These are phyloP conservation scores for Salix dunnii DNA, from an alignment of 345 rosid genomes.

Conservation along the genomic window DNA sequence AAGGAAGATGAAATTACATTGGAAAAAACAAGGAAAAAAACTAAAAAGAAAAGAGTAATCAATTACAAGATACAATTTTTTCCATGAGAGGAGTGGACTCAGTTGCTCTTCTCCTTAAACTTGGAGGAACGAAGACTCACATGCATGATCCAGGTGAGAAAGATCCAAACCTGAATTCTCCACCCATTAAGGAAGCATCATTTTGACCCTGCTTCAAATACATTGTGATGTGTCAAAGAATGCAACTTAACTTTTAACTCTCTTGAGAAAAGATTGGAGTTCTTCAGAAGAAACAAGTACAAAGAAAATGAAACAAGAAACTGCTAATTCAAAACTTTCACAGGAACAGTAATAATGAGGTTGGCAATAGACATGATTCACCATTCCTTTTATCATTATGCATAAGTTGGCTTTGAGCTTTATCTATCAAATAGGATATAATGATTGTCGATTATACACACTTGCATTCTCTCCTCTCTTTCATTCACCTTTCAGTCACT, in stretches of 20 bases:
- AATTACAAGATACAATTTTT: slow-evolving; percentile 30
- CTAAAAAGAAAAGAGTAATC: background rate
- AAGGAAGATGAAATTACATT: slow-evolving; percentile 7
- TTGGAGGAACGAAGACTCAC: slow-evolving; percentile 12
- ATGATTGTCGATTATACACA: background rate
- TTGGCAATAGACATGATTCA: background rate
- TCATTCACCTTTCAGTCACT: too few relatives aligned
- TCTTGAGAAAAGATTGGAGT: background rate
- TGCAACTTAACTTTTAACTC: background rate
- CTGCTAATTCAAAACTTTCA: background rate
- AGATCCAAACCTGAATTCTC: slow-evolving; percentile 53
- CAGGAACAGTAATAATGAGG: background rate
- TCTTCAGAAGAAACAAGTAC: background rate
- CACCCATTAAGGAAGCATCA: slow-evolving; percentile 42
- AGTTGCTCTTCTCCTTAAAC: background rate
- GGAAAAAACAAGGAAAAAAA: background rate
- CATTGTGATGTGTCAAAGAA: background rate
- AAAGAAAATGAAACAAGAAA: background rate
- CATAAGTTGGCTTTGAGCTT: background rate
- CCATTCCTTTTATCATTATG: background rate
- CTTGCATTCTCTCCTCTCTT: background rate
- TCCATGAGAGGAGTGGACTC: slow-evolving; percentile 14
- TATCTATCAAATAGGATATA: background rate
- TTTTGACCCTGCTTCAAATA: slow-evolving; percentile 47
- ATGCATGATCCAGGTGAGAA: slow-evolving; percentile 49